Conservation (phyloP, 805 yeast genomes). For the Schizosaccharomyces osmophilus region DNA sequence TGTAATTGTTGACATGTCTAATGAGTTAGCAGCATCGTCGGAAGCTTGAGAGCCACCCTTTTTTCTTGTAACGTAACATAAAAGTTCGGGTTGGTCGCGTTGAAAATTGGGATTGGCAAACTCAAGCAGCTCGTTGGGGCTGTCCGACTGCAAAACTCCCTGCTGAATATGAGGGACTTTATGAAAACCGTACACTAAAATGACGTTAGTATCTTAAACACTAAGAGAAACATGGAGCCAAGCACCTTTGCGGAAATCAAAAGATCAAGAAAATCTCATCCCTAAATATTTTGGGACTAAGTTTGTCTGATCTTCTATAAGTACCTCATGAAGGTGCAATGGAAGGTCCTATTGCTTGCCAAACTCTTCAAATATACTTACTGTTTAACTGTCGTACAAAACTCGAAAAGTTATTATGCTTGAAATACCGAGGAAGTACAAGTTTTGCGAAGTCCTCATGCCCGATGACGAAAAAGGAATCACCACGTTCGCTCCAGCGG, state of each 20-base stretch:
- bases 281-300: too few relatives aligned
- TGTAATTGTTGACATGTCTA: conserved; percentile 28
- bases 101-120: conserved; percentile 65
- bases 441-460: conserved; percentile 63
- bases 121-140: conserved; percentile 60
- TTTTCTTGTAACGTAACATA: conserved; percentile 69
- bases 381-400: conserved; percentile 77
- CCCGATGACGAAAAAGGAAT: conserved; percentile 45
- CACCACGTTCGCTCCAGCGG: conserved; percentile 1
- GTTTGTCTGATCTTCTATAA: too few relatives aligned
- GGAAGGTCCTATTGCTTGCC: too few relatives aligned
- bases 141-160: conserved; percentile 23
- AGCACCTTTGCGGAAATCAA: neutral
- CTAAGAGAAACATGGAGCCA: neutral
- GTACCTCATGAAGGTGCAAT: neutral
- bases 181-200: conserved; percentile 82
- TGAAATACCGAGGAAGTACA: conserved; percentile 75
- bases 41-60: conserved; percentile 18
- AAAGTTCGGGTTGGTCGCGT: conserved; percentile 54
- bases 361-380: neutral
- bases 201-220: neutral
- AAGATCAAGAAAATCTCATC: neutral
- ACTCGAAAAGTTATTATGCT: conserved; percentile 83
- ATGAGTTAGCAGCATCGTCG: conserved; percentile 14
- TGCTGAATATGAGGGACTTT: conserved; percentile 78